phyloP scores from a whole-genome alignment of 139 green algal genomes.

The Yamagishiella unicocca region DNA sequence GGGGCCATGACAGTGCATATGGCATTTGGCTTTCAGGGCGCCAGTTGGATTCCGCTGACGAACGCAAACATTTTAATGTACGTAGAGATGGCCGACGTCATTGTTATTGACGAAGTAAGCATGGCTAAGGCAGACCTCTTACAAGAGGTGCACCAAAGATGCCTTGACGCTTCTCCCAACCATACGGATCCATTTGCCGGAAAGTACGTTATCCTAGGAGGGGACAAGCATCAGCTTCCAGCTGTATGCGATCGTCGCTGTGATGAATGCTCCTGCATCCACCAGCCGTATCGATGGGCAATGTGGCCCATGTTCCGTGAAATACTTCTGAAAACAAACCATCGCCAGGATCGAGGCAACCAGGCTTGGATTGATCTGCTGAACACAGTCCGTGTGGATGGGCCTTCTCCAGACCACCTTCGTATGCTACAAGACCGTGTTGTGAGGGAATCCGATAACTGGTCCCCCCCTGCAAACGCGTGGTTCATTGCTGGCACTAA shows the following conservation, averaged over 20 bases:
- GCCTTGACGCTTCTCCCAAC: background rate
- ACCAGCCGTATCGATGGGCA: conserved; percentile 6
- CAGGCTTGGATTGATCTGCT: background rate
- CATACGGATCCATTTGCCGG: background rate
- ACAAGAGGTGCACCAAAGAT: background rate
- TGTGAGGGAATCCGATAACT: background rate
- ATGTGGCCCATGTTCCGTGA: background rate
- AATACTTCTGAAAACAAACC: background rate
- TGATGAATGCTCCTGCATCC: background rate
- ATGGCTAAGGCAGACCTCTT: background rate
- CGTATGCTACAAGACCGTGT: background rate
- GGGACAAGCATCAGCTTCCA: conserved; percentile 8
- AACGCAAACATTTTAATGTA: background rate
- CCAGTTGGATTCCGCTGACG: background rate
- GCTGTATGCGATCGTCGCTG: background rate
- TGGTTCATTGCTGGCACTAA: conserved; percentile 11
- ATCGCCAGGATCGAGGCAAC: background rate
- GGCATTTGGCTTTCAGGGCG: background rate
- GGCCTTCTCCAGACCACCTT: background rate
- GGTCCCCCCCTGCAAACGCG: background rate
- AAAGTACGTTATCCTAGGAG: background rate
- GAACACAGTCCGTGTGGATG: background rate
- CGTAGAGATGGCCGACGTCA: background rate
- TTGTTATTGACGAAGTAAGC: background rate
- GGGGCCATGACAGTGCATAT: background rate